These are phyloP conservation scores for Solanum bukasovii DNA, from an alignment of 257 asterid genomes.

Conservation along the genomic window DNA sequence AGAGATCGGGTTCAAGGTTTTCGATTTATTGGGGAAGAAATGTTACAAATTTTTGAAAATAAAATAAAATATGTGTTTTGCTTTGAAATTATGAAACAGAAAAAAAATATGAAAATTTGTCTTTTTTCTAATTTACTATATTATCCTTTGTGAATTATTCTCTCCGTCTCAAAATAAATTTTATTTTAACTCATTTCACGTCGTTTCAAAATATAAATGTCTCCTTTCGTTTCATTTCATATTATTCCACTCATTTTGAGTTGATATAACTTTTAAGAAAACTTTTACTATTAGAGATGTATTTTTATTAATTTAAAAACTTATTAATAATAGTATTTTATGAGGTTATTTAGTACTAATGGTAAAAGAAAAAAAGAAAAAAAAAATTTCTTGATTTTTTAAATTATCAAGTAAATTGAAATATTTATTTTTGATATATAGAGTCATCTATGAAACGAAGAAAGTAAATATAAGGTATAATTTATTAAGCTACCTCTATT, in stretches of 20 bases:
- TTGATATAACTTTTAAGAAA: background rate
- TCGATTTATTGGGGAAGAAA: background rate
- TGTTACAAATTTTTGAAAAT: background rate
- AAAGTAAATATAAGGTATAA: no score
- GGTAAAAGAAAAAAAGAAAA: no score
- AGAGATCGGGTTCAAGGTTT: background rate
- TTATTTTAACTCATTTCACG: background rate
- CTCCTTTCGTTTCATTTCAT: background rate
- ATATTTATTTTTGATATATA: no score
- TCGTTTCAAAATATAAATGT: background rate
- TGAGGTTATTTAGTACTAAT: no score
- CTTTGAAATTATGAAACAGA: background rate
- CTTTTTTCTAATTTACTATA: background rate
- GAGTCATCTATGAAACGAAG: no score
- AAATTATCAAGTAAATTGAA: no score
- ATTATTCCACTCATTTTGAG: background rate
- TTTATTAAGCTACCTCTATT: no score
- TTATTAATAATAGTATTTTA: no score
- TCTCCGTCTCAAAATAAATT: background rate
- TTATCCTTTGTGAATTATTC: background rate
- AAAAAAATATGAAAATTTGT: background rate
- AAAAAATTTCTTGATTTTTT: no score
- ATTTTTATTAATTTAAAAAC: no score
- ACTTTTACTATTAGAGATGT: no score
- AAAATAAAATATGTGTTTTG: background rate